These are phyloP conservation scores for Crithidia bombi DNA, from an alignment of 208 protist species.

Conservation along the genomic window DNA sequence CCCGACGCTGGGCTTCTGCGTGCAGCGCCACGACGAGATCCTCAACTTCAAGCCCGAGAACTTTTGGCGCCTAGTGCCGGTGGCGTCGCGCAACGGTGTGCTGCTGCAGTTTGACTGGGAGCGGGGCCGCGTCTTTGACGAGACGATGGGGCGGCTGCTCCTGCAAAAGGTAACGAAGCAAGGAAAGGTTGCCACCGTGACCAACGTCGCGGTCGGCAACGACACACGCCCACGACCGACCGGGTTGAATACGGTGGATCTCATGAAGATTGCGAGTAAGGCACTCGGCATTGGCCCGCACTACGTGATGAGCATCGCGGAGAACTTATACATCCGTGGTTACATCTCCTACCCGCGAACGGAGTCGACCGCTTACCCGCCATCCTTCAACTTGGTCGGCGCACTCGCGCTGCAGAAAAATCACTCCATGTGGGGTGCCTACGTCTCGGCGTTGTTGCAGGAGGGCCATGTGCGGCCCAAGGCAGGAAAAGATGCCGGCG, in stretches of 20 bases:
- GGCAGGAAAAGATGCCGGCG: constrained; percentile 86
- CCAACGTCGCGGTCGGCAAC: constrained; percentile 51
- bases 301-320: constrained; percentile 95
- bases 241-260: constrained; percentile 95
- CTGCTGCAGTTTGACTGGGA: constrained; percentile 89
- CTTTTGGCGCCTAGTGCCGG: constrained; percentile 84
- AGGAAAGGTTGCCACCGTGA: constrained; percentile 67
- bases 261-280: constrained; percentile 92
- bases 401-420: constrained; percentile 60
- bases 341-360: constrained; percentile 98
- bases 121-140: constrained; percentile 91
- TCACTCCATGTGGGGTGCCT: constrained; percentile 71
- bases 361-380: constrained; percentile 94
- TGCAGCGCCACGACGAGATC: constrained; percentile 93
- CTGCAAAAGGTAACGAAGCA: constrained; percentile 59
- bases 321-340: constrained; percentile 96
- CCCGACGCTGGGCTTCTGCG: constrained; percentile 94
- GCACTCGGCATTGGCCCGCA: constrained; percentile 90
- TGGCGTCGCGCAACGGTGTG: constrained; percentile 66
- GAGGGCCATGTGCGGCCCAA: constrained; percentile 74
- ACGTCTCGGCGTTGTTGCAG: constrained; percentile 70
- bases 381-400: constrained; percentile 83
- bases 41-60: constrained; percentile 93
- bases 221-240: constrained; percentile 80
- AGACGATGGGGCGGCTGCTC: constrained; percentile 74